Evolutionary conservation across 495 filamentous ascomycete species (phyloP), one percentile per base, ranked within the genome.

Genomic region (Hypoxylon rickii): DNA sequence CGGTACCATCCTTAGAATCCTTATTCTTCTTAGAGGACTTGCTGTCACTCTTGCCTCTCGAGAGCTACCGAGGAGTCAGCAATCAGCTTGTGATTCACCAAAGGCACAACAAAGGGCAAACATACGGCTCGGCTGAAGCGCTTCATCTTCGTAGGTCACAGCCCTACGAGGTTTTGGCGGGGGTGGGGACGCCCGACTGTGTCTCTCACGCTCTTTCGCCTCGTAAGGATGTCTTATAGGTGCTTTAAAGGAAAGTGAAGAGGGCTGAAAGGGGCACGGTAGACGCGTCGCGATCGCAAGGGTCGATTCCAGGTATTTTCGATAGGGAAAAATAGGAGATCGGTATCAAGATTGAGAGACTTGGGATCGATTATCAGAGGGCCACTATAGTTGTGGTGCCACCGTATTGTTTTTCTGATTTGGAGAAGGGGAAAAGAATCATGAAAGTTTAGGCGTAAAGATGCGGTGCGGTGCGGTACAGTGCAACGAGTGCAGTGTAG

Each of bases 81-180:
- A 20, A 53, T 54, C 53, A 47, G 46, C 19, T 29, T 29, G 59
- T 46, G 10, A 13, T 8, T 21, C 24, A 34, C 13, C 17, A 47
- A 17, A 18, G 24, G 44, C 20, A 48, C 34, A 6, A 4, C 16
- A 43, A 22, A n/a, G 42, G 43, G 48, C 62, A 55, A 65, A 88
- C 93, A 81, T 81, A 96, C 93, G 79, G 97, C 95, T 88, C 89
- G 90, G 78, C 94, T 88, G 75, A 98, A 96, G 69, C 90, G 86
- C 79, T 96, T 97, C 94, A 98, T 97, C 77, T 83, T 91, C 58
- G 70, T 66, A 67, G 72, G 70, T 72, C 72, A 65, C 68, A 70
- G 66, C 65, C 72, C 71, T 61, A 68, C 65, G 51, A 62, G 55
- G 44, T 50, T 61, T 50, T 47, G 61, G 64, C 55, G 63, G 68